phyloP scores from a whole-genome alignment of 2,329 filamentous ascomycete genomes.

The Paecilomyces fulvus region DNA sequence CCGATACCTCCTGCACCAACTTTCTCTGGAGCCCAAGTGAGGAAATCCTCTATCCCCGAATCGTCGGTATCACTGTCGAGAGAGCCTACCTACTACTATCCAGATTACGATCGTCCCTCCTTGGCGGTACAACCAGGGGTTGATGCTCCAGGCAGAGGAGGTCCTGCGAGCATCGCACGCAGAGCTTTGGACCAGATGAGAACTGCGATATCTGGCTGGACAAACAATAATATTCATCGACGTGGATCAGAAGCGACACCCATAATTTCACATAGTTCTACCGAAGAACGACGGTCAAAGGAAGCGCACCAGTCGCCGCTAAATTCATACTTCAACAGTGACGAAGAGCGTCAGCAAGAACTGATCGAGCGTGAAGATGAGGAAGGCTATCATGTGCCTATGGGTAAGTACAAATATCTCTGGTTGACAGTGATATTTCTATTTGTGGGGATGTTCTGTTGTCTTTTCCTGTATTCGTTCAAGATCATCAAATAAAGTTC shows the following conservation, averaged over 20 bases:
- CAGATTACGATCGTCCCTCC: not conserved
- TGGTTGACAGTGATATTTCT: constrained; percentile 6
- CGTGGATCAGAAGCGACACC: not conserved
- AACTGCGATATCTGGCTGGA: not conserved
- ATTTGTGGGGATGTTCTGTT: constrained; percentile 7
- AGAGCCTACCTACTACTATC: not conserved
- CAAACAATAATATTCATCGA: not conserved
- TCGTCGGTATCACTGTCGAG: not conserved
- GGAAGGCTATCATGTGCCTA: not conserved
- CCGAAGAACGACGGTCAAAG: not conserved
- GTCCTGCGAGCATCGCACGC: not conserved
- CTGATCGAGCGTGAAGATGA: not conserved
- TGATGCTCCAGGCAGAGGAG: not conserved
- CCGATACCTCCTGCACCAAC: not conserved
- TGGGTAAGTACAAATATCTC: constrained; percentile 6
- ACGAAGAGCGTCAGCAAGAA: not conserved
- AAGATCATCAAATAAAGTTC: constrained; percentile 4
- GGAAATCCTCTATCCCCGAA: not conserved
- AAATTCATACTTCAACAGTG: not conserved
- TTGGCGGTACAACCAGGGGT: not conserved
- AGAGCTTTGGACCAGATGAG: not conserved
- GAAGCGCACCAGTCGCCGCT: not conserved
- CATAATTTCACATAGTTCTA: not conserved
- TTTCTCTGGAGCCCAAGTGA: not conserved
- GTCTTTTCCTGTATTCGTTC: constrained; percentile 9